A percentile compares a stretch with the other conserved stretches of the same genome.
These are phyloP conservation scores for Erucastrum elatum DNA, from an alignment of 345 rosid species.

Conservation along the genomic window DNA sequence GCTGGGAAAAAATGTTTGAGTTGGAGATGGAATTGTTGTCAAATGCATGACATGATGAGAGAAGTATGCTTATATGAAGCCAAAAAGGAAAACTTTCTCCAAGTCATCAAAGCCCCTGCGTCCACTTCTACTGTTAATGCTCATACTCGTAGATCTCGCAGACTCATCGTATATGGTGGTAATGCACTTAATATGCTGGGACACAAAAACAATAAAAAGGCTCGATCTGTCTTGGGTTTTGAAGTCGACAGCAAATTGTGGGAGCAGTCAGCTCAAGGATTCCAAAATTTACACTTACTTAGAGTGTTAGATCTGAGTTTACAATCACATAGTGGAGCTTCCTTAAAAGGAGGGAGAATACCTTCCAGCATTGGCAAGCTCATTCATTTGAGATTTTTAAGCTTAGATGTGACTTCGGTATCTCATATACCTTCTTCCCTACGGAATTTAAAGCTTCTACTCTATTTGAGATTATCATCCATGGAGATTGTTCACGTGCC, in stretches of 20 bases:
- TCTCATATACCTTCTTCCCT: constrained; percentile 29
- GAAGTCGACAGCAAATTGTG: not conserved
- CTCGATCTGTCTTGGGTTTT: constrained; percentile 14
- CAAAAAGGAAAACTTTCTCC: constrained; percentile 1
- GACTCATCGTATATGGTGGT: not conserved
- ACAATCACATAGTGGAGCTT: not conserved
- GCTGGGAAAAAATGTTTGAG: not conserved
- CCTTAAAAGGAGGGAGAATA: constrained; percentile 16
- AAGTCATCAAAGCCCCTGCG: not conserved
- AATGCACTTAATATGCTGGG: not conserved
- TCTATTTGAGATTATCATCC: constrained; percentile 15
- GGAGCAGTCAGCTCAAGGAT: not conserved
- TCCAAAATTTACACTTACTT: constrained; percentile 32
- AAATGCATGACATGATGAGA: constrained; percentile 40
- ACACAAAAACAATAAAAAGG: not conserved
- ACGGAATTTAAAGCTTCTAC: constrained; percentile 19
- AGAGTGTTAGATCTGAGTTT: constrained; percentile 15
- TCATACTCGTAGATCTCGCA: constrained; percentile 13
- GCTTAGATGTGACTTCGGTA: not conserved
- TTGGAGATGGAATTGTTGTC: not conserved
- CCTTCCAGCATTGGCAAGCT: constrained; percentile 43
- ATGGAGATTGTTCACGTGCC: constrained; percentile 6
- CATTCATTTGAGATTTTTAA: constrained; percentile 42
- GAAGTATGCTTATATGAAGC: constrained; percentile 32
- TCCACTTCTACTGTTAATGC: constrained; percentile 6